phyloP scores from a whole-genome alignment of 2,329 filamentous ascomycete genomes.

The Colletotrichum melonis region DNA sequence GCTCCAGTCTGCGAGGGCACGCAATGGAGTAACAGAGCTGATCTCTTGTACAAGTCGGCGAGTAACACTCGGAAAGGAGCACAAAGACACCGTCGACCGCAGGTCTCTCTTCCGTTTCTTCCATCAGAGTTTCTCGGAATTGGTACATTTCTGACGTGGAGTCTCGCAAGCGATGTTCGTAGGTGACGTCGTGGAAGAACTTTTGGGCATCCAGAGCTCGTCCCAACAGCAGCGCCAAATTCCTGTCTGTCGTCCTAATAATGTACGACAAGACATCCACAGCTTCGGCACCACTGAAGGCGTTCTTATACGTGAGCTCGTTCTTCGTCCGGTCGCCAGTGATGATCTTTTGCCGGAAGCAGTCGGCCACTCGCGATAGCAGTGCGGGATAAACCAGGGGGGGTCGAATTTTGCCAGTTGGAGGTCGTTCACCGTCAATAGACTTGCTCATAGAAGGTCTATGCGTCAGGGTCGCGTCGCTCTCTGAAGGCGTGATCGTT shows the following conservation, averaged over 20 bases:
- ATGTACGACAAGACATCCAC: constrained; percentile 97
- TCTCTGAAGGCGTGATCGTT: constrained; percentile 75
- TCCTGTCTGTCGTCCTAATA: constrained; percentile 95
- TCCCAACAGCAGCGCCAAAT: constrained; percentile 89
- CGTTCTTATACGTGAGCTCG: constrained; percentile 95
- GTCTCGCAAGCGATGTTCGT: constrained; percentile 94
- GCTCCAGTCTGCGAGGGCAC: constrained; percentile 91
- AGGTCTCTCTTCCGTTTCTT: constrained; percentile 78
- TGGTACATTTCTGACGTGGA: constrained; percentile 97
- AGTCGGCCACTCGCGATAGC: constrained; percentile 91
- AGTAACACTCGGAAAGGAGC: constrained; percentile 95
- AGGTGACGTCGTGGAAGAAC: constrained; percentile 99
- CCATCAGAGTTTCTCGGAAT: constrained; percentile 92
- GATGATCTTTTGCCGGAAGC: constrained; percentile 89
- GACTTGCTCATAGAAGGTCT: constrained; percentile 69
- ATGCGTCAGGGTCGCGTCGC: constrained; percentile 60
- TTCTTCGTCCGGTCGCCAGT: constrained; percentile 94
- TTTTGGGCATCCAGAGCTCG: constrained; percentile 96
- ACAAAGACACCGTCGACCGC: constrained; percentile 96
- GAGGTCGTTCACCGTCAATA: constrained; percentile 66
- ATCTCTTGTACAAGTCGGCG: constrained; percentile 94
- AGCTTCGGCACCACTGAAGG: constrained; percentile 94
- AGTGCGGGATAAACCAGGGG: constrained; percentile 95
- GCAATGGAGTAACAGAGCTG: constrained; percentile 98
- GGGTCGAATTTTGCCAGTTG: constrained; percentile 72